These are phyloP conservation scores for Candida xiaguanensis DNA, from an alignment of 805 yeast species.

Conservation along the genomic window DNA sequence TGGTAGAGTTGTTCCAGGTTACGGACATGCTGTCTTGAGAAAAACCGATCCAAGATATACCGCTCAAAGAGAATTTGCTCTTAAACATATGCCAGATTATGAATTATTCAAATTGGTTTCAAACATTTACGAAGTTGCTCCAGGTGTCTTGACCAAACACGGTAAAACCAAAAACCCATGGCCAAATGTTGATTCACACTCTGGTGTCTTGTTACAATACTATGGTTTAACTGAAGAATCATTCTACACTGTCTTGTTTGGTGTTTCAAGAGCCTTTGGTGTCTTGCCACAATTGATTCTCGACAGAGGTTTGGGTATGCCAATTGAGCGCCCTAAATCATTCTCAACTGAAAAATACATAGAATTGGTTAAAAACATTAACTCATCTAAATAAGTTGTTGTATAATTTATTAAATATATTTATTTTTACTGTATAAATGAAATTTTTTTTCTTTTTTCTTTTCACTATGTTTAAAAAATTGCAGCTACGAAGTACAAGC, in stretches of 20 bases:
- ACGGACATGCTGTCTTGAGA: constrained; percentile 84
- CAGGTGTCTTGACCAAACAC: constrained; percentile 68
- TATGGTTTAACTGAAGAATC: constrained; percentile 71
- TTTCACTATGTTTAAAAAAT: constrained; percentile 6
- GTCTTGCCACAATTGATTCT: constrained; percentile 75
- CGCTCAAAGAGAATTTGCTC: constrained; percentile 69
- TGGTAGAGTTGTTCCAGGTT: constrained; percentile 82
- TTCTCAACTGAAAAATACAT: constrained; percentile 92
- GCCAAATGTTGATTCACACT: constrained; percentile 80
- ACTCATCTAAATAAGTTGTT: constrained; percentile 1
- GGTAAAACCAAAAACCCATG: constrained; percentile 85
- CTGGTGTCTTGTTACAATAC: constrained; percentile 76
- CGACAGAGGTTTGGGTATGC: constrained; percentile 74
- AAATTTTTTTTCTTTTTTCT: background rate
- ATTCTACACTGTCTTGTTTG: constrained; percentile 78
- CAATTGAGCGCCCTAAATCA: constrained; percentile 82
- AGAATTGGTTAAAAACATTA: constrained; percentile 61
- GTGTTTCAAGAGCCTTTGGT: constrained; percentile 79
- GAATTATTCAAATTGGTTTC: constrained; percentile 64
- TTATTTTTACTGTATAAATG: background rate
- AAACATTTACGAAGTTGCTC: constrained; percentile 65
- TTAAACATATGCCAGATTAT: constrained; percentile 58
- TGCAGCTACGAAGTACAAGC: constrained; percentile 10
- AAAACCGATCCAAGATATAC: constrained; percentile 79
- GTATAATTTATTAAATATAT: background rate